Conservation (phyloP, 2,329 filamentous ascomycete species). For the Colletotrichum sp. region DNA sequence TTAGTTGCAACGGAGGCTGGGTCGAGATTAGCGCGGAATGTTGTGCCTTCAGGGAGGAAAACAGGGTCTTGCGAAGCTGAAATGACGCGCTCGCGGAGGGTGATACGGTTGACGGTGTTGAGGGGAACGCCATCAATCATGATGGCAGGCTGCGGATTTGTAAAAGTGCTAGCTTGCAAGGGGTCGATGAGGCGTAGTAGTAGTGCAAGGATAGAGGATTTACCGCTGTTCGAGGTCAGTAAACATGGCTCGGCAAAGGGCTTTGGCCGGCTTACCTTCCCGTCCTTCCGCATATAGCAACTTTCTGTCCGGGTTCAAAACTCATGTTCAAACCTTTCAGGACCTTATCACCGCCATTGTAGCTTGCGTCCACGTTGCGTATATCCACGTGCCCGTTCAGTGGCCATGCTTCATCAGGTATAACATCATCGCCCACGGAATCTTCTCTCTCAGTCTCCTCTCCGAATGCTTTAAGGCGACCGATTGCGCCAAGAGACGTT, state of each 20-base stretch:
- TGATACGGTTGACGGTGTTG: conserved; percentile 39
- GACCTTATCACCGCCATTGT: background rate
- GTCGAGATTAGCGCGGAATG: conserved; percentile 48
- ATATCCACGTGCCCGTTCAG: conserved; percentile 31
- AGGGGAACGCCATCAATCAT: conserved; percentile 47
- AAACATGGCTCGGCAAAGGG: background rate
- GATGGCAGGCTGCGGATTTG: conserved; percentile 26
- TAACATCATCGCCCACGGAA: conserved; percentile 3
- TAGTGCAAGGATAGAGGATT: conserved; percentile 46
- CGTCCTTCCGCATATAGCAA: conserved; percentile 41
- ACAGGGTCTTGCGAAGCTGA: conserved; percentile 59
- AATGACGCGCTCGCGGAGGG: conserved; percentile 52
- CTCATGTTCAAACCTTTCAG: conserved; percentile 19
- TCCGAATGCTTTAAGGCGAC: conserved; percentile 30
- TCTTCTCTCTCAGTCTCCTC: conserved; percentile 27
- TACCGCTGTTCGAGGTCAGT: conserved; percentile 35
- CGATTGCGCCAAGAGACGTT: conserved; percentile 31
- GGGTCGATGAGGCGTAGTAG: conserved; percentile 48
- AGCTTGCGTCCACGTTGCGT: conserved; percentile 30
- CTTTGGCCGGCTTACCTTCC: conserved; percentile 20
- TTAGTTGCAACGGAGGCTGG: conserved; percentile 35
- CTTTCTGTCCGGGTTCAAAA: conserved; percentile 34
- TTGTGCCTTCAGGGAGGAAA: conserved; percentile 47
- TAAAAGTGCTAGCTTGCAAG: conserved; percentile 9
- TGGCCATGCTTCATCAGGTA: conserved; percentile 33